A percentile compares a stretch with the other conserved stretches of the same genome.
Evolutionary conservation across 2,329 filamentous ascomycete species (phyloP).

Genomic region (Ophiostoma sp.): DNA sequence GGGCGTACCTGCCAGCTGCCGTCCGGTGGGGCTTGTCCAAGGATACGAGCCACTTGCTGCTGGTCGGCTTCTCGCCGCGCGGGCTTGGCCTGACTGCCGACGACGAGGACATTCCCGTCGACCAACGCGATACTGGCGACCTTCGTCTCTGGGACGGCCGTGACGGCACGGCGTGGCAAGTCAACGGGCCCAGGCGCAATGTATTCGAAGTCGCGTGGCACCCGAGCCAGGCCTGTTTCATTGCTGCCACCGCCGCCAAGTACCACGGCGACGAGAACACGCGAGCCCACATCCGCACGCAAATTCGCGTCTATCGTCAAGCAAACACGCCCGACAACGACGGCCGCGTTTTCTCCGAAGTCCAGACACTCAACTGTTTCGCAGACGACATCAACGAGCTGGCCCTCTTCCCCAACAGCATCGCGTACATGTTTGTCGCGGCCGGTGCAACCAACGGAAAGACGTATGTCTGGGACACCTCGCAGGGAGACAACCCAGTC

Average conservation of each 20-base stretch:
- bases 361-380: conserved; percentile 54
- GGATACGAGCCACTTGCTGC: conserved; percentile 46
- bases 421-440: conserved; percentile 43
- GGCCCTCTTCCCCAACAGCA: conserved; percentile 37
- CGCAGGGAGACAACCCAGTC: conserved; percentile 49
- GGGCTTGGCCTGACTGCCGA: conserved; percentile 41
- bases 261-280: conserved; percentile 42
- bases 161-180: conserved; percentile 40
- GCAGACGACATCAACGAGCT: conserved; percentile 60
- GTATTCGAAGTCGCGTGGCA: conserved; percentile 63
- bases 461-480: conserved; percentile 60
- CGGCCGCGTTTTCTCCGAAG: conserved; percentile 39
- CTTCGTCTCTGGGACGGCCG: conserved; percentile 55
- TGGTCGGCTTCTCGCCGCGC: conserved; percentile 60
- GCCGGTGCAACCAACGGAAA: conserved; percentile 58
- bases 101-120: conserved; percentile 54
- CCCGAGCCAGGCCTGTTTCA: conserved; percentile 48
- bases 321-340: conserved; percentile 32
- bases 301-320: conserved; percentile 51
- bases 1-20: conserved; percentile 59
- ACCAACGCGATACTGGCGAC: conserved; percentile 54
- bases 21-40: conserved; percentile 54
- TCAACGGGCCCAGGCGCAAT: conserved; percentile 52
- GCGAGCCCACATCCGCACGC: conserved; percentile 43
- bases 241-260: conserved; percentile 53